Percentiles rank a stretch among this genome's conserved stretches.
Evolutionary conservation across 768 basidiomycete genomes (phyloP).

Genomic region (Peribolospora baueri): DNA sequence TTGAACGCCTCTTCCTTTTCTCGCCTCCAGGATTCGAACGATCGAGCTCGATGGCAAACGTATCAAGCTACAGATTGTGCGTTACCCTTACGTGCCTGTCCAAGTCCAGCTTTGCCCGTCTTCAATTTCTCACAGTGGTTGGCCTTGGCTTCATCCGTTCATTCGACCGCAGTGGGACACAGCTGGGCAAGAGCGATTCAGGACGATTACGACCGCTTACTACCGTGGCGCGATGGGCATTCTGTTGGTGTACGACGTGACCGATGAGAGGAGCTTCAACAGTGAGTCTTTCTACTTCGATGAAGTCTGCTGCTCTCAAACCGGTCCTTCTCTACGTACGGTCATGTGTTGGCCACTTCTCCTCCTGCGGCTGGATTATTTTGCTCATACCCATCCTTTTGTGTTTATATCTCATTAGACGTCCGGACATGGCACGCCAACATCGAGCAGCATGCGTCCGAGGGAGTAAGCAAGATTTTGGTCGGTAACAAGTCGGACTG

Average conservation of each 20-base stretch:
- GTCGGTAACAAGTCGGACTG: slow-evolving; percentile 99
- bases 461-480: slow-evolving; percentile 96
- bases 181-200: slow-evolving; percentile 92
- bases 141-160: neutral
- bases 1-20: too few species aligned
- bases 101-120: neutral
- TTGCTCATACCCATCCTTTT: neutral
- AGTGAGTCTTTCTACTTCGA: slow-evolving; percentile 33
- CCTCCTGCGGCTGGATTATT: neutral
- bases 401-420: slow-evolving; percentile 30
- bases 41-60: slow-evolving; percentile 95
- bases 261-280: slow-evolving; percentile 81
- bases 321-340: neutral
- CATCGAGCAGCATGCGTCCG: slow-evolving; percentile 95
- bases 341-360: neutral
- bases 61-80: slow-evolving; percentile 93
- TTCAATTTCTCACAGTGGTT: neutral
- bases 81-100: slow-evolving; percentile 17
- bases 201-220: slow-evolving; percentile 95
- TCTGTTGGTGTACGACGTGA: slow-evolving; percentile 92
- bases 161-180: slow-evolving; percentile 63
- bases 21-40: slow-evolving; percentile 43
- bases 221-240: slow-evolving; percentile 99
- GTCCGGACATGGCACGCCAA: slow-evolving; percentile 96
- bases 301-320: neutral